Evolutionary conservation across 1,284 basidiomycete species (phyloP), one percentile per base, ranked within the genome.

Genomic region (Austroboletus novae-zelandiae): DNA sequence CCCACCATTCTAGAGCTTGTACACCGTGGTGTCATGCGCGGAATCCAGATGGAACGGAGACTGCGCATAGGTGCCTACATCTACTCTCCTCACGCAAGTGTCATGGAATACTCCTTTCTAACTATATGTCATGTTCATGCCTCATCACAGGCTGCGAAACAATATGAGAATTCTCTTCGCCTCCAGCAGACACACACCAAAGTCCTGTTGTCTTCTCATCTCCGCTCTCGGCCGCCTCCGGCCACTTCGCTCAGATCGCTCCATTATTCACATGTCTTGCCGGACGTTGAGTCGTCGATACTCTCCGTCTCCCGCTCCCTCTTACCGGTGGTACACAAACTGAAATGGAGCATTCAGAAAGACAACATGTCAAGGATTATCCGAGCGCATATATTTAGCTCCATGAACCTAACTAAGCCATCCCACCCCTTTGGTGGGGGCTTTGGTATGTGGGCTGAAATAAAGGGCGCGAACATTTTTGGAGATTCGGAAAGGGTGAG

Each of bases 11-110:
- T 73, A 15, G 85, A 89, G 47, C 71, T 89, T 15, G 77, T 86
- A 9, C 80, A 84, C 40, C 72, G 86, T 43, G 79, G 81, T 25
- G 82, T 89, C 45, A 77, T 89, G 48, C 79, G 79, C 31, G 86
- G 86, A 3, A 66, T 86, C 36, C 77, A 77, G 17, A 76, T 88
- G 44, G 83, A 84, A 62, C 68, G 83, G 51, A 69, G 78, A 51
- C 85, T 81, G 79, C 75, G 83, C 56, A 72, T 74, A 54, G 86
- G 86, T 20, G 59, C 68, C 30, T 88, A 89, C 60, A 73, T 87
- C 48, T 80, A 81, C 58, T 83, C 83, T 29, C 70, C 74, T 11
- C 73, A 74, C 47, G 86, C 84, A 66, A 61, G 81, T 69, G 29
- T 34, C 31, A 23, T 39, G 8, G 23, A 25, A 29, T 20, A 15